Evolutionary conservation across 2,329 filamentous ascomycete genomes (phyloP).

Genomic region (Zarea fungicola): DNA sequence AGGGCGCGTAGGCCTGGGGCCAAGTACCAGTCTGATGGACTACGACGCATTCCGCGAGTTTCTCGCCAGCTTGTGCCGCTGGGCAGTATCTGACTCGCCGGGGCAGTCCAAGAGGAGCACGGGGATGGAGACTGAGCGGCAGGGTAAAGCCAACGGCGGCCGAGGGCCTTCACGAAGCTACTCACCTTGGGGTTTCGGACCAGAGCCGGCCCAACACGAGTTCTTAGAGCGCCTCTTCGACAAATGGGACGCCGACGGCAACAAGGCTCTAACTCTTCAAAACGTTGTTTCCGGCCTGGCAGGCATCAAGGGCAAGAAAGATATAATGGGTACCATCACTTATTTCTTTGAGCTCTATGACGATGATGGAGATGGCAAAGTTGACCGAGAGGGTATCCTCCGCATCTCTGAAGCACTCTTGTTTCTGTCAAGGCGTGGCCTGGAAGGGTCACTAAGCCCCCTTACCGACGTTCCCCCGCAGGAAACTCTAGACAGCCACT

Average conservation of each 20-base stretch:
- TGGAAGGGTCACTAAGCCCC: conserved; percentile 65
- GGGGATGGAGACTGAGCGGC: conserved; percentile 47
- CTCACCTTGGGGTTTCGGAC: conserved; percentile 52
- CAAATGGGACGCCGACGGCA: conserved; percentile 78
- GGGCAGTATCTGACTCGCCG: conserved; percentile 87
- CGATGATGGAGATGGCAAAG: conserved; percentile 82
- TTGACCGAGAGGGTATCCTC: conserved; percentile 91
- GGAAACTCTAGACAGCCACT: conserved; percentile 31
- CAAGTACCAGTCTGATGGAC: conserved; percentile 91
- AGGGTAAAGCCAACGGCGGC: conserved; percentile 56
- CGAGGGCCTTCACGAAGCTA: conserved; percentile 39
- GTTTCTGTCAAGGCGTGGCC: conserved; percentile 83
- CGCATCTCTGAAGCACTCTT: conserved; percentile 90
- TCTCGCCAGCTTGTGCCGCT: conserved; percentile 80
- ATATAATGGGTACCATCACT: conserved; percentile 96
- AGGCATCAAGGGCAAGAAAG: conserved; percentile 83
- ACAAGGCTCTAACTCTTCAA: conserved; percentile 75
- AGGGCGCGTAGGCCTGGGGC: conserved; percentile 80
- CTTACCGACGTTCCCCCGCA: conserved; percentile 48
- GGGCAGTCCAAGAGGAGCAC: conserved; percentile 47
- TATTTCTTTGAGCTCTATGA: conserved; percentile 99
- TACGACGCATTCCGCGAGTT: conserved; percentile 96
- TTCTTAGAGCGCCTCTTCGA: conserved; percentile 85
- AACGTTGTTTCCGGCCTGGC: conserved; percentile 90
- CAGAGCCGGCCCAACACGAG: conserved; percentile 82